Evolutionary conservation across 2,329 filamentous ascomycete genomes (phyloP).

Genomic region (Hirsutella thompsonii): DNA sequence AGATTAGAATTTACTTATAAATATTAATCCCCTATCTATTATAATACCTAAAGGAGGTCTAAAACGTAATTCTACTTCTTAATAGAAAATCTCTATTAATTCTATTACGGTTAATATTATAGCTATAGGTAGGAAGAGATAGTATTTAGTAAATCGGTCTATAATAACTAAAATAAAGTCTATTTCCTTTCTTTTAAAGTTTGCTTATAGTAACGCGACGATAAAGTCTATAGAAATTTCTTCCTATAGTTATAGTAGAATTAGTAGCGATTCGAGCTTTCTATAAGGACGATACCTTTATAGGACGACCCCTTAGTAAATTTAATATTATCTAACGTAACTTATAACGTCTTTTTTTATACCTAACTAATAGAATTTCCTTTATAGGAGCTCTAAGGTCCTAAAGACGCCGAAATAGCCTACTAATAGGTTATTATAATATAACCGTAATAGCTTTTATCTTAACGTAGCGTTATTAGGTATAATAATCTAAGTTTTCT

Average conservation of each 20-base stretch:
- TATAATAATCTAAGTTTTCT: no score
- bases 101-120: not conserved
- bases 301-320: not conserved
- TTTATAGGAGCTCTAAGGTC: not conserved
- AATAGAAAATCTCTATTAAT: no score
- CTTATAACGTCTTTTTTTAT: not conserved
- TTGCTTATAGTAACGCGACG: no score
- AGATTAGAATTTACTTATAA: no score
- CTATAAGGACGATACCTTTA: not conserved
- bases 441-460: no score
- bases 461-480: no score
- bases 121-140: not conserved
- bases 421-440: constrained; percentile 1
- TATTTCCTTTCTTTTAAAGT: no score
- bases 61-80: no score
- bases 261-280: not conserved
- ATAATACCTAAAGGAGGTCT: no score
- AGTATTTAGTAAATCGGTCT: not conserved
- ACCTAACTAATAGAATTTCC: not conserved
- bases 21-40: no score
- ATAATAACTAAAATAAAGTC: not conserved
- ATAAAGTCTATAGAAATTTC: no score
- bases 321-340: not conserved
- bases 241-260: not conserved
- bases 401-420: not conserved